Conservation (phyloP, 1,284 basidiomycete genomes). For the Lentinus polychrous region DNA sequence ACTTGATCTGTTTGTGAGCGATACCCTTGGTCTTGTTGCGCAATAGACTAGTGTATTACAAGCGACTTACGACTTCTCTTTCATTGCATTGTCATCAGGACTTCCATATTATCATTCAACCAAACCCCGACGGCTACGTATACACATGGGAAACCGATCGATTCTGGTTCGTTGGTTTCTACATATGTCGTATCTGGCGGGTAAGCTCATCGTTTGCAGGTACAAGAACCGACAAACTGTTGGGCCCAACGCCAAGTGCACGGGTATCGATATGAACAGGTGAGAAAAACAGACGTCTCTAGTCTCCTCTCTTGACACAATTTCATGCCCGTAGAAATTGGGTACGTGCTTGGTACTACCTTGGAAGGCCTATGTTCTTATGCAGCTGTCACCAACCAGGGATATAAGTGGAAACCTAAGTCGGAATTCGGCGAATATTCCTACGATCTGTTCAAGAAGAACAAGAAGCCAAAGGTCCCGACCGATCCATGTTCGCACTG, state of each 20-base stretch:
- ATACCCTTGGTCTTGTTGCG: not conserved
- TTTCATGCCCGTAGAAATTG: conserved; percentile 20
- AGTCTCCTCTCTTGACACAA: not conserved
- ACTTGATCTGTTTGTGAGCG: conserved; percentile 47
- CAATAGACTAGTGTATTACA: not conserved
- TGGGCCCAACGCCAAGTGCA: conserved; percentile 42
- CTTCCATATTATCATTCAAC: conserved; percentile 72
- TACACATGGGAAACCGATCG: conserved; percentile 55
- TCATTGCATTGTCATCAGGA: conserved; percentile 25
- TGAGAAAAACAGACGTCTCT: conserved; percentile 16
- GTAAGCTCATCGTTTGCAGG: conserved; percentile 24
- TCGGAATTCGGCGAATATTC: conserved; percentile 20
- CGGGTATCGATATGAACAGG: conserved; percentile 80
- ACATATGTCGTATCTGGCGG: not conserved
- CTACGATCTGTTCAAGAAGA: conserved; percentile 13
- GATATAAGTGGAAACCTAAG: conserved; percentile 53
- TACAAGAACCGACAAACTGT: conserved; percentile 73
- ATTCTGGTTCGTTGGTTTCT: conserved; percentile 46
- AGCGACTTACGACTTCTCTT: conserved; percentile 1
- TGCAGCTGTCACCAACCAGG: conserved; percentile 28
- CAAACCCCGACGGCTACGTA: conserved; percentile 82
- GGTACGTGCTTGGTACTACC: conserved; percentile 14
- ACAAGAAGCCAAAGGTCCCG: conserved; percentile 22
- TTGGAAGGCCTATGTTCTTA: not conserved
- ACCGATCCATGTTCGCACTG: conserved; percentile 63